phyloP scores from a whole-genome alignment of 257 asterid species.

The Solanum virginianum region DNA sequence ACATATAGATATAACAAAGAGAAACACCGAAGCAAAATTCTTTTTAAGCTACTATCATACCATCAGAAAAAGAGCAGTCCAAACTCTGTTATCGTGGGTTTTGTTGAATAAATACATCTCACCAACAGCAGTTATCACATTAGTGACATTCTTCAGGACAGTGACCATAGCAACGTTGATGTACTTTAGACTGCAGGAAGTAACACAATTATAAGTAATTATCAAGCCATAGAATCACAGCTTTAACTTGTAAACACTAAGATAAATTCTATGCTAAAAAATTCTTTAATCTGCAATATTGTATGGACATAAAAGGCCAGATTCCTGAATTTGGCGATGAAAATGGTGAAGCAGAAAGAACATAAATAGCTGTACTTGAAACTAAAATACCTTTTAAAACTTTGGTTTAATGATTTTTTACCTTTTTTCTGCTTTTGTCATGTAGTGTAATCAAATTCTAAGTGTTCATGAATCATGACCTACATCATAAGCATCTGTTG shows the following conservation, averaged over 20 bases:
- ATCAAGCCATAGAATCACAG: neutral
- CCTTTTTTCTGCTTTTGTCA: neutral
- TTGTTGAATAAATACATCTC: slow-evolving; percentile 88
- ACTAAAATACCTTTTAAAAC: neutral
- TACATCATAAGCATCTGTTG: neutral
- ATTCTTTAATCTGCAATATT: neutral
- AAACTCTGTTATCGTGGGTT: slow-evolving; percentile 85
- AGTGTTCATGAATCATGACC: neutral
- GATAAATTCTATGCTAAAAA: neutral
- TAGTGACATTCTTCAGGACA: slow-evolving; percentile 94
- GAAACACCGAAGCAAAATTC: neutral
- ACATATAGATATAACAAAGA: neutral
- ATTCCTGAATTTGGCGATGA: neutral
- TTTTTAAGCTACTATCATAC: slow-evolving; percentile 20
- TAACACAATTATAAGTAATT: neutral
- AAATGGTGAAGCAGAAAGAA: neutral
- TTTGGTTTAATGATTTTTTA: neutral
- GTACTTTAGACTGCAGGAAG: slow-evolving; percentile 62
- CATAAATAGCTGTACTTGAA: neutral
- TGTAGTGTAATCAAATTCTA: neutral
- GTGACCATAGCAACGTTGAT: slow-evolving; percentile 98
- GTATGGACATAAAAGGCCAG: neutral
- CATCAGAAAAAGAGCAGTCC: slow-evolving; percentile 97
- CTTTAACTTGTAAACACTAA: neutral
- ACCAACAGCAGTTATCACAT: slow-evolving; percentile 94